These are phyloP conservation scores for Parvularia atlantis DNA, from an alignment of 78 protist species.

Conservation along the genomic window DNA sequence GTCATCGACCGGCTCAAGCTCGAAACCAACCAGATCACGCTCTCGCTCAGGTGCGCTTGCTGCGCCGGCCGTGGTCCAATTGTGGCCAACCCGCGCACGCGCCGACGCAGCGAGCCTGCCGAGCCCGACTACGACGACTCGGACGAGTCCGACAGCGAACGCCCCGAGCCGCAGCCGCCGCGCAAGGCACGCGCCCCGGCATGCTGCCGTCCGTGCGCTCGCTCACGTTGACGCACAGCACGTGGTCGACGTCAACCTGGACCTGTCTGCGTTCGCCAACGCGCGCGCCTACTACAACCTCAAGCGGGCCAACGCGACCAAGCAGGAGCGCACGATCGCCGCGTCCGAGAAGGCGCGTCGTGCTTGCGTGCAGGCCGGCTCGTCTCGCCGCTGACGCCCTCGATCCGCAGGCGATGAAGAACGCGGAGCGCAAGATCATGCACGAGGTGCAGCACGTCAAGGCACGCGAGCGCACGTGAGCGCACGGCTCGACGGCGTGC, in stretches of 20 bases:
- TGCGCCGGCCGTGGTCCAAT: too few species aligned
- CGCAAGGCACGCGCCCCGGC: too few species aligned
- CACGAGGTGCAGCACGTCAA: constrained; percentile 10
- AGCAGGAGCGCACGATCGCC: constrained; percentile 1
- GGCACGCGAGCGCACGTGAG: too few species aligned
- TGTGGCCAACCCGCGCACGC: too few species aligned
- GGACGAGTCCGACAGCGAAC: too few species aligned
- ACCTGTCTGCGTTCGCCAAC: constrained; percentile 71
- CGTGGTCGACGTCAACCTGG: constrained; percentile 69
- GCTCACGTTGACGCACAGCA: too few species aligned
- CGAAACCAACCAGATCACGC: constrained; percentile 28
- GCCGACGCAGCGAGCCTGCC: neutral
- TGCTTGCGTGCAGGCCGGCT: neutral
- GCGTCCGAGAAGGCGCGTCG: neutral
- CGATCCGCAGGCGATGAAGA: constrained; percentile 4
- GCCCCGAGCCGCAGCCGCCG: too few species aligned
- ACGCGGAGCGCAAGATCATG: neutral
- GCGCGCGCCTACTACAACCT: constrained; percentile 53
- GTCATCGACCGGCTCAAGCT: constrained; percentile 52
- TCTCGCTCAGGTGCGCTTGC: constrained; percentile 12
- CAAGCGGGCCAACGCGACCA: constrained; percentile 12
- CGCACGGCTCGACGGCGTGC: too few species aligned
- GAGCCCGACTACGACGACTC: neutral
- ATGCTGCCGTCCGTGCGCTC: too few species aligned
- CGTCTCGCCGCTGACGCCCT: neutral